phyloP scores from a whole-genome alignment of 1,139 yeast species.

The Diutina mesorugosa region DNA sequence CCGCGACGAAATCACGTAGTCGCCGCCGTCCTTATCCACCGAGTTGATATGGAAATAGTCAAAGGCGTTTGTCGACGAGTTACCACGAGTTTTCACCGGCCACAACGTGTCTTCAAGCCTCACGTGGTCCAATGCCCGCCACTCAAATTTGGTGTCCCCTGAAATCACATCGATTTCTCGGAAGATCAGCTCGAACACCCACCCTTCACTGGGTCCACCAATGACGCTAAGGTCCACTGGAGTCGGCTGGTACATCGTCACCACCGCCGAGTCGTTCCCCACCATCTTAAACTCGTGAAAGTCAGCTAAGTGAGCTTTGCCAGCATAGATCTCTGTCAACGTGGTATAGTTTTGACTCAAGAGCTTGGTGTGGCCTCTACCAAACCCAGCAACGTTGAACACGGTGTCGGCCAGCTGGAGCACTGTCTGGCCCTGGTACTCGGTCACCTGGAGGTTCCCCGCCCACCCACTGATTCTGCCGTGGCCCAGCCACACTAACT shows the following conservation, averaged over 20 bases:
- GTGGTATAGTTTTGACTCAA: constrained; percentile 15
- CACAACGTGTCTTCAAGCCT: constrained; percentile 16
- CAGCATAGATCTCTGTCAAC: constrained; percentile 17
- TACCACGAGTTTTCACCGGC: constrained; percentile 3
- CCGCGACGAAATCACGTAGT: constrained; percentile 23
- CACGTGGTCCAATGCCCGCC: constrained; percentile 25
- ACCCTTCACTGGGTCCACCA: constrained; percentile 13
- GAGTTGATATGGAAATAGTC: constrained; percentile 30
- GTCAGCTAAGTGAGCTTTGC: constrained; percentile 17
- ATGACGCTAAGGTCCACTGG: constrained; percentile 15
- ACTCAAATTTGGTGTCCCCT: constrained; percentile 23
- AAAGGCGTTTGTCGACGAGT: constrained; percentile 16
- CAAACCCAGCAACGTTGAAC: constrained; percentile 15
- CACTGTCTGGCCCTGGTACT: constrained; percentile 12
- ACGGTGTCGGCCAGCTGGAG: constrained; percentile 21
- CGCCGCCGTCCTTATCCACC: constrained; percentile 22
- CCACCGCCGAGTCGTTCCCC: constrained; percentile 15
- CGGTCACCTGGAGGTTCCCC: constrained; percentile 19
- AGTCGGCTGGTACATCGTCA: constrained; percentile 19
- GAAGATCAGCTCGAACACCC: constrained; percentile 20
- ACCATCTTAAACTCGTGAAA: constrained; percentile 22
- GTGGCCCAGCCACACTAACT: constrained; percentile 23
- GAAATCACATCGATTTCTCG: constrained; percentile 23
- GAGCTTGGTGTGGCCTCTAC: constrained; percentile 22
- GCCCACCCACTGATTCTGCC: constrained; percentile 18